phyloP scores from a whole-genome alignment of 495 filamentous ascomycete species.

The Neurospora sp. region DNA sequence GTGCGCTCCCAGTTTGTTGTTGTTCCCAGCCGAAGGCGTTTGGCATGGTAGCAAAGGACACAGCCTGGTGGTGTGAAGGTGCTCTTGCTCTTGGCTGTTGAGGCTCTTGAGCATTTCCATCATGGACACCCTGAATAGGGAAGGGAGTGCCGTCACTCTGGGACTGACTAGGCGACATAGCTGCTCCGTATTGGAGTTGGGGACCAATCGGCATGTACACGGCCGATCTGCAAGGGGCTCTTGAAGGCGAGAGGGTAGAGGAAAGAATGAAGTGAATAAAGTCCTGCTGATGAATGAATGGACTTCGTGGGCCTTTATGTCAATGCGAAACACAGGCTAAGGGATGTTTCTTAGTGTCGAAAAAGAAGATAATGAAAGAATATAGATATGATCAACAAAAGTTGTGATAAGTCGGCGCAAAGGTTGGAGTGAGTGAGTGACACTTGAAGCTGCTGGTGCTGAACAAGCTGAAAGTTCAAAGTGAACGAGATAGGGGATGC shows the following conservation, averaged over 20 bases:
- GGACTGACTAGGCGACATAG: not conserved
- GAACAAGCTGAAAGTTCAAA: not conserved
- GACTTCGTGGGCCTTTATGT: not conserved
- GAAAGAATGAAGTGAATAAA: not conserved
- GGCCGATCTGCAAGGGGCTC: no score
- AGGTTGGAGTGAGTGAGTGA: not conserved
- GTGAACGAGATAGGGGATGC: not conserved
- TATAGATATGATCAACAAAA: not conserved
- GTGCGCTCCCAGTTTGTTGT: not conserved
- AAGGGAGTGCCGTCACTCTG: not conserved
- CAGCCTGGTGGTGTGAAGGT: not conserved
- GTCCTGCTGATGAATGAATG: not conserved
- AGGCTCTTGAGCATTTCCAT: not conserved
- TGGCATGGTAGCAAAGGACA: not conserved
- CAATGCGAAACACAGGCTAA: not conserved
- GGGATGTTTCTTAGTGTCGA: not conserved
- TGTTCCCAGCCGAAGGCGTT: not conserved
- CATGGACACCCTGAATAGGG: not conserved
- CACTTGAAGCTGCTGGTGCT: not conserved
- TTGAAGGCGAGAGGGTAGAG: not conserved
- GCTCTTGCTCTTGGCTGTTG: not conserved
- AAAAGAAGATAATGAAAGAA: not conserved
- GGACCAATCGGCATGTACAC: no score
- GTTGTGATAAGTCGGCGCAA: not conserved
- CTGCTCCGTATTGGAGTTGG: no score